phyloP scores from a whole-genome alignment of 2,329 filamentous ascomycete genomes.

The Bipolaris oryzae region DNA sequence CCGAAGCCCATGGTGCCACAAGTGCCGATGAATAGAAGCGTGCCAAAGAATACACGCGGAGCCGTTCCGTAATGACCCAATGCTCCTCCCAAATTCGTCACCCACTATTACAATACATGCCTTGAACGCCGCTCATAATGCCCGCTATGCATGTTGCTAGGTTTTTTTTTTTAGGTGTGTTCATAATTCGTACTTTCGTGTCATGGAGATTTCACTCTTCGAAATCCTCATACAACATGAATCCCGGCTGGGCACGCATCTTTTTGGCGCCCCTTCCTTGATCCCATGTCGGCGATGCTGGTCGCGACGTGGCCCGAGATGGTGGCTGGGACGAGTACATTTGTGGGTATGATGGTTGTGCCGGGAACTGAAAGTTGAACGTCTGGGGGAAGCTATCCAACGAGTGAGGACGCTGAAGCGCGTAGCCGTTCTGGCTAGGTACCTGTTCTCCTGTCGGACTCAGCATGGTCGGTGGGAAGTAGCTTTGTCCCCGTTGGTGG shows the following conservation, averaged over 20 bases:
- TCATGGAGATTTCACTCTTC: constrained; percentile 19
- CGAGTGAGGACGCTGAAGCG: constrained; percentile 34
- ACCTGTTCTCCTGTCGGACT: constrained; percentile 31
- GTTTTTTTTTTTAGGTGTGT: constrained; percentile 6
- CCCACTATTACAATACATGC: constrained; percentile 6
- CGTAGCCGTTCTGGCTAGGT: constrained; percentile 20
- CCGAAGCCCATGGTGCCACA: constrained; percentile 5
- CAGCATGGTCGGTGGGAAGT: constrained; percentile 28
- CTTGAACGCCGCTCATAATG: constrained; percentile 25
- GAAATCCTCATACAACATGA: constrained; percentile 27
- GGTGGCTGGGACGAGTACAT: constrained; percentile 34
- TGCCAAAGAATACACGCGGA: not conserved
- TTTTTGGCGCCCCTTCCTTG: constrained; percentile 32
- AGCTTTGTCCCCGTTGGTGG: constrained; percentile 30
- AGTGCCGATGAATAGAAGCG: not conserved
- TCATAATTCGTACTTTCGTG: constrained; percentile 29
- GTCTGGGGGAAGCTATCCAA: constrained; percentile 32
- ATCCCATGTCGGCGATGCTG: constrained; percentile 40
- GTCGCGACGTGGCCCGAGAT: constrained; percentile 31
- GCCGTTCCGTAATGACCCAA: not conserved
- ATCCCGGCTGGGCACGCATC: constrained; percentile 25
- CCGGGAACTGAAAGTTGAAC: constrained; percentile 27
- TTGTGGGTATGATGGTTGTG: constrained; percentile 30
- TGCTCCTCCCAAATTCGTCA: constrained; percentile 4
- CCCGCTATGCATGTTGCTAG: constrained; percentile 13